phyloP scores from a whole-genome alignment of 2,329 filamentous ascomycete species.

The Rhynchosporium secalis region DNA sequence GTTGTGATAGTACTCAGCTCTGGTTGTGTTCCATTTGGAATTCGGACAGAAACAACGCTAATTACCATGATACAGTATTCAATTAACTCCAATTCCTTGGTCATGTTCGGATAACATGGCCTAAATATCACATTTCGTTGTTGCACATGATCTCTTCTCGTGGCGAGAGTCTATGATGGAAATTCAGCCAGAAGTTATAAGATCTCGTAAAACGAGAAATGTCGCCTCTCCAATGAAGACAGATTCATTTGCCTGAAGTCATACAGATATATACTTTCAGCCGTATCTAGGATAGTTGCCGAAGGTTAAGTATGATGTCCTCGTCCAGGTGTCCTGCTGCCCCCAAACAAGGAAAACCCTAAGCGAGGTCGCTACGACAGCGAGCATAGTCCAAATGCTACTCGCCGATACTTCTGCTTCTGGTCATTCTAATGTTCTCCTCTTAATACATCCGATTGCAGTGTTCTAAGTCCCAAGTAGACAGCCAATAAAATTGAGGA shows the following conservation, averaged over 20 bases:
- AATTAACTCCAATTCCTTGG: background rate
- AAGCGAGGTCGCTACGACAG: background rate
- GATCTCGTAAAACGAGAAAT: background rate
- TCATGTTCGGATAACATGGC: constrained; percentile 3
- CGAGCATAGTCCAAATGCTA: background rate
- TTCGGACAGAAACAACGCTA: constrained; percentile 1
- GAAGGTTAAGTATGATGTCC: background rate
- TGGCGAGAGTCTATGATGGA: background rate
- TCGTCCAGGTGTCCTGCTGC: background rate
- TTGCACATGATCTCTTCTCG: constrained; percentile 12
- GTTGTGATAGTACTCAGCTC: background rate
- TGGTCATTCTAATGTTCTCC: background rate
- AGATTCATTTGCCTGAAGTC: background rate
- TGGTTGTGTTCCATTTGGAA: background rate
- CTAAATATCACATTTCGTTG: constrained; percentile 9
- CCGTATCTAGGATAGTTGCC: background rate
- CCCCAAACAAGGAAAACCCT: background rate
- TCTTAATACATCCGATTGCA: background rate
- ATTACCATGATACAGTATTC: background rate
- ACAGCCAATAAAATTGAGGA: background rate
- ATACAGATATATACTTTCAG: background rate
- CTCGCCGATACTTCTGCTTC: background rate
- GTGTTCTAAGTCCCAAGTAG: background rate
- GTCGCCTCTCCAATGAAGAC: background rate
- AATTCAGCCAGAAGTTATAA: background rate